Base-by-base conservation (phyloP, 2,329 filamentous ascomycete species). In the Xylariaceae sp. region DNA sequence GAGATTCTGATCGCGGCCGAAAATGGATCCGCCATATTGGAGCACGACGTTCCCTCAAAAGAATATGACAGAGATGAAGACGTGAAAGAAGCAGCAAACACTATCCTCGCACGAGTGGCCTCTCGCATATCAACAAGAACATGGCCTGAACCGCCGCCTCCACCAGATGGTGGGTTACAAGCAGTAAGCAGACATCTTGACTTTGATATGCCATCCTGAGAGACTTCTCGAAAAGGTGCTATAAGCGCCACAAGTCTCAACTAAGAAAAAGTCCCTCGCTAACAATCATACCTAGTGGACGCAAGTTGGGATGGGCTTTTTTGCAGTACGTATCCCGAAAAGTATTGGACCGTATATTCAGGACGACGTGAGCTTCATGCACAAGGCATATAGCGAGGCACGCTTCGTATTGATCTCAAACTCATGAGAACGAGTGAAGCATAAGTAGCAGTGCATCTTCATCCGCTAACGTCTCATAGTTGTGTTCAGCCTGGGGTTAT, bases 401-500 rank as follows among this genome's bases (percentile, higher is more conserved):
- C 23, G 23, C 23, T 30, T 30, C 23, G 23, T 30, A 30, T 4
- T 30, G 23, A 30, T 30, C 23, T 30, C 23, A 30, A 30, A 30
- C 4, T 30, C 23, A 30, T 30, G 23, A 30, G 23, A 30, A 30
- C 23, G 23, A 30, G 23, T 5, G 23, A 30, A 30, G 23, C 23
- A 30, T 30, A 5, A 30, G 4, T 30, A 5, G 23, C 23, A 30
- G 23, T 5, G 23, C 23, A 5, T 5, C 23, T 30, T 30, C 47
- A 13, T 4, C 47, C 8, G 15, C 49, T 51, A 51, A 35, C 13
- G 3, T 35, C 13, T 51, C 49, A 10, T 13, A 51, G 49, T 74
- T 77, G 60, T 76, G 77, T 65, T 74, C 75, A 39, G 76, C 76
- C 3, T 77, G 76, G 76, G 78, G 78, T n/a, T 74, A 78, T 48